These are phyloP conservation scores for Crucibulum laeve DNA, from an alignment of 768 basidiomycete genomes.

Conservation along the genomic window DNA sequence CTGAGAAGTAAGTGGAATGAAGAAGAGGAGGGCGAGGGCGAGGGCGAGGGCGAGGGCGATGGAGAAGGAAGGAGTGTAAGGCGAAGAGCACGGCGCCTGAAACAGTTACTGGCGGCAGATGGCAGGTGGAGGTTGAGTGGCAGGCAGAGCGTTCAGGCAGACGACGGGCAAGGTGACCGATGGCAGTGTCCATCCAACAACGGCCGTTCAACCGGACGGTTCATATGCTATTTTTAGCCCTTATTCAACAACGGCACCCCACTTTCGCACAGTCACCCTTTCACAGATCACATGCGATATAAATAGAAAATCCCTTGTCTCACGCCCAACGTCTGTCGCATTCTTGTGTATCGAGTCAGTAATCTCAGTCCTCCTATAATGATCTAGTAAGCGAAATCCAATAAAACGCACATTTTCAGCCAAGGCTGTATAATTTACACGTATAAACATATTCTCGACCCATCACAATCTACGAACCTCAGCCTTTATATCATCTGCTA, in stretches of 20 bases:
- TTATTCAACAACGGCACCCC: no score
- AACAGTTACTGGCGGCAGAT: no score
- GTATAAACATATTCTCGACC: no score
- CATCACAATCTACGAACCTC: constrained; percentile 5
- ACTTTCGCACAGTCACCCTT: neutral
- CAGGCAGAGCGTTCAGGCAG: no score
- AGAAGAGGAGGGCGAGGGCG: constrained; percentile 1
- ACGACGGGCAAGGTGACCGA: no score
- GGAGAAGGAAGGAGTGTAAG: constrained; percentile 2
- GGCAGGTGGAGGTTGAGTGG: no score
- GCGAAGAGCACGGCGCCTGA: neutral
- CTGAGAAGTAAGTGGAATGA: neutral
- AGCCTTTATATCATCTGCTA: constrained; percentile 26
- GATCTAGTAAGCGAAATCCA: no score
- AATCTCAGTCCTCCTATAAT: no score
- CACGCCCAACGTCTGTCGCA: neutral
- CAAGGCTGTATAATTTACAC: no score
- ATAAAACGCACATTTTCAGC: no score
- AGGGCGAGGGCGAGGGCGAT: no score
- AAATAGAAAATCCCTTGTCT: neutral
- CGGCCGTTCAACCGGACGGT: neutral
- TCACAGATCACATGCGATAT: neutral
- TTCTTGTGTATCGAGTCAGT: no score
- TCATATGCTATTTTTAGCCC: neutral
- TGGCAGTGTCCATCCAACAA: neutral